Percentiles rank a stretch among this genome's conserved stretches.
Evolutionary conservation across 495 filamentous ascomycete genomes (phyloP).

Genomic region (Daldinia decipiens): DNA sequence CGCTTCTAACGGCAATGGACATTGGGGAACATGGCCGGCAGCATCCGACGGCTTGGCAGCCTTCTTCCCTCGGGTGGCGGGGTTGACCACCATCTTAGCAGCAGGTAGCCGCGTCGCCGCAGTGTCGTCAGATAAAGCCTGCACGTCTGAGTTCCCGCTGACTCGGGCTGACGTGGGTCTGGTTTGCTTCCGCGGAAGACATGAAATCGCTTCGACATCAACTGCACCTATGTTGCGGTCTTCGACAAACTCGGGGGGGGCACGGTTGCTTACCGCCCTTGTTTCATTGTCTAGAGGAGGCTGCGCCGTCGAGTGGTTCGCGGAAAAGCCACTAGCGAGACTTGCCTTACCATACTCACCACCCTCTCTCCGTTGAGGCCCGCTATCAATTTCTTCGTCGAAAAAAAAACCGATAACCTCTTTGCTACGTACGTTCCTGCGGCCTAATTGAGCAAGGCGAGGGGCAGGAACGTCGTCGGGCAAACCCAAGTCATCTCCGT

Average conservation of each 20-base stretch:
- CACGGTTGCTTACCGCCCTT: background rate
- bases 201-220: background rate
- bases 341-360: background rate
- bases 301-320: slow-evolving; percentile 6
- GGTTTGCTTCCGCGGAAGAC: slow-evolving; percentile 11
- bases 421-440: slow-evolving; percentile 55
- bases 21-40: slow-evolving; percentile 55
- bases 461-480: slow-evolving; percentile 30
- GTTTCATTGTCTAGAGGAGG: background rate
- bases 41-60: slow-evolving; percentile 60
- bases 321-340: slow-evolving; percentile 1
- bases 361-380: slow-evolving; percentile 2
- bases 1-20: slow-evolving; percentile 49
- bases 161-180: slow-evolving; percentile 9
- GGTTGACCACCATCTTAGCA: slow-evolving; percentile 48
- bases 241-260: background rate
- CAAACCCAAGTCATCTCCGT: slow-evolving; percentile 5
- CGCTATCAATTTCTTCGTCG: slow-evolving; percentile 37
- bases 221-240: background rate
- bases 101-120: slow-evolving; percentile 19
- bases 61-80: slow-evolving; percentile 61
- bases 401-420: slow-evolving; percentile 56
- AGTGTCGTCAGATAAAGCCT: slow-evolving; percentile 6
- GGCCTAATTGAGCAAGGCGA: slow-evolving; percentile 52
- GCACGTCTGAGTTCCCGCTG: slow-evolving; percentile 7